Conservation (phyloP, 192 early-diverging fungal genomes). For the Gamsiella multidivaricata region DNA sequence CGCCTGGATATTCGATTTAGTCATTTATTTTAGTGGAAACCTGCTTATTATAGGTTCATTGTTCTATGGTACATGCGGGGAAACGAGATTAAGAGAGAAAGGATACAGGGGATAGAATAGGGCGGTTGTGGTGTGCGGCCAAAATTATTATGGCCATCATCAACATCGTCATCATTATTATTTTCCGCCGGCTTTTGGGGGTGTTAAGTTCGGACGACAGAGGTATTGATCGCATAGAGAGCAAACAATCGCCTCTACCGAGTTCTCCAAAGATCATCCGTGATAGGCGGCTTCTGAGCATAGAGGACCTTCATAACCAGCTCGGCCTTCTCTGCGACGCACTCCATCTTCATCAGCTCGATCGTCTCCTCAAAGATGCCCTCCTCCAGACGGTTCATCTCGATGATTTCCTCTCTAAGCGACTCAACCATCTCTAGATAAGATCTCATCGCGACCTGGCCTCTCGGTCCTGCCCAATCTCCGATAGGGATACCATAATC, state of each 20-base stretch:
- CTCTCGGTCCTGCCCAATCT: conserved; percentile 41
- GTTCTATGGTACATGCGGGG: background rate
- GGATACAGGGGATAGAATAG: no score
- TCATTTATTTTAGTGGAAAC: no score
- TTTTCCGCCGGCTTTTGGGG: no score
- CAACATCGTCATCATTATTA: no score
- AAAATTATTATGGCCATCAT: no score
- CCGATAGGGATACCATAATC: conserved; percentile 51
- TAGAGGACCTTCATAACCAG: conserved; percentile 47
- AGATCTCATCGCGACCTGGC: conserved; percentile 38
- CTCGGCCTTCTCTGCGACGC: conserved; percentile 32
- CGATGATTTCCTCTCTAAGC: conserved; percentile 42
- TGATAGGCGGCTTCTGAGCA: conserved; percentile 49
- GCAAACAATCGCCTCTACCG: no score
- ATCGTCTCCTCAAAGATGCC: conserved; percentile 49
- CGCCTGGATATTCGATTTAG: no score
- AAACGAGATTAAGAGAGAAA: background rate
- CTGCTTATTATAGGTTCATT: background rate
- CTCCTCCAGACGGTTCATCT: conserved; percentile 46
- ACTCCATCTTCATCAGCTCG: conserved; percentile 41
- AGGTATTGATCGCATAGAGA: no score
- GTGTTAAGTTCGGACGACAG: no score
- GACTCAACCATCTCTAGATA: conserved; percentile 51
- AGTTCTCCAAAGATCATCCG: conserved; percentile 46
- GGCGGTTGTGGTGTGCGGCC: no score